Conservation (phyloP, 768 basidiomycete species). For the Flagelloscypha sp. region DNA sequence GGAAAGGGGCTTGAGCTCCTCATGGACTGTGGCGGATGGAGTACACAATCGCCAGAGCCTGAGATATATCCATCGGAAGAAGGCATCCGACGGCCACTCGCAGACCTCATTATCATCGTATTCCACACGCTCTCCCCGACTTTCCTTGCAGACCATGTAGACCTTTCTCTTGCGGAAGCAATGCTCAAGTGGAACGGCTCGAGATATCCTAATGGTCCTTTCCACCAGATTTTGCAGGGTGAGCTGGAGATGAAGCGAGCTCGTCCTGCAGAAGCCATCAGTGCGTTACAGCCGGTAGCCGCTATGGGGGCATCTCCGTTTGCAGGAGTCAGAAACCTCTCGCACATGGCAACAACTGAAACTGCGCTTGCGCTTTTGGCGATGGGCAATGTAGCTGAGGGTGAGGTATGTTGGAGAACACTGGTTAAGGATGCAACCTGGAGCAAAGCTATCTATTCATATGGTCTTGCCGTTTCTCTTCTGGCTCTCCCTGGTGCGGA, state of each 20-base stretch:
- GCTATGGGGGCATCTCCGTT: no score
- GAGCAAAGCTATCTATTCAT: constrained; percentile 40
- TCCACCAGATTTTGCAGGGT: constrained; percentile 91
- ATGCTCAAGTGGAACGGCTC: constrained; percentile 59
- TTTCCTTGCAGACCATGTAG: constrained; percentile 45
- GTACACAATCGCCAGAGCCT: constrained; percentile 14
- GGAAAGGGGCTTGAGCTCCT: constrained; percentile 35
- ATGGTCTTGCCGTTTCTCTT: constrained; percentile 43
- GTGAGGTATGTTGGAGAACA: constrained; percentile 57
- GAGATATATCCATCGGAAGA: no score
- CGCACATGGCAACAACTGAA: no score
- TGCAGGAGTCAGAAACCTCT: no score
- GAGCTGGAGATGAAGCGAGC: constrained; percentile 68
- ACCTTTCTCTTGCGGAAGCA: constrained; percentile 47
- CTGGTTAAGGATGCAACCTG: constrained; percentile 69
- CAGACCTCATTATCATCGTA: constrained; percentile 55
- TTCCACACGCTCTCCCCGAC: constrained; percentile 60
- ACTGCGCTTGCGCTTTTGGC: constrained; percentile 34
- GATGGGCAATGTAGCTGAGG: constrained; percentile 49
- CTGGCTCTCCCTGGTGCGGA: constrained; percentile 34
- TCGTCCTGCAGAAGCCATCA: constrained; percentile 67
- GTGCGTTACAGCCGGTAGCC: no score
- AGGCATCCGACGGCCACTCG: constrained; percentile 49
- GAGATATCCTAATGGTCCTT: constrained; percentile 53
- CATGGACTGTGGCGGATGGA: constrained; percentile 38